A percentile compares a stretch with the other conserved stretches of the same genome.
Evolutionary conservation across 805 yeast species (phyloP).

Genomic region (Ogataea ramenticola): DNA sequence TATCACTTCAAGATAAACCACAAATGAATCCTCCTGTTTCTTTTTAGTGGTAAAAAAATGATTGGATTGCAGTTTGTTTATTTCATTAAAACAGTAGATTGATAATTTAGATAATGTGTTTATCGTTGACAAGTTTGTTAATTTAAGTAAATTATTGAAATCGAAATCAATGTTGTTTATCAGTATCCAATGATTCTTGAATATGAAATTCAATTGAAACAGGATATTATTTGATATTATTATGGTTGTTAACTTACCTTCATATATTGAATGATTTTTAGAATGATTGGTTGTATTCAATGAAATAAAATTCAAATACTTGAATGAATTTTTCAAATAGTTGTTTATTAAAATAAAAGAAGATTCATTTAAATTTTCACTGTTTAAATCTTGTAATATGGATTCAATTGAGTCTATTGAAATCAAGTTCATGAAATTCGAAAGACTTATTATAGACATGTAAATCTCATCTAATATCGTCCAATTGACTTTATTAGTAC

Average conservation of each 20-base stretch:
- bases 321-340: conserved; percentile 14
- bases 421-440: conserved; percentile 1
- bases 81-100: background rate
- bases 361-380: conserved; percentile 13
- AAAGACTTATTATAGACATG: conserved; percentile 11
- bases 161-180: conserved; percentile 5
- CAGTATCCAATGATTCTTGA: conserved; percentile 14
- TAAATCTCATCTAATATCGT: conserved; percentile 18
- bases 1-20: conserved; percentile 11
- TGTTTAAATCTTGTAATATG: conserved; percentile 7
- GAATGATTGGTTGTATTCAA: too few species aligned
- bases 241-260: conserved; percentile 4
- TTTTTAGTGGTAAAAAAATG: too few species aligned
- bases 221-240: conserved; percentile 12
- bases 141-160: background rate
- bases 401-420: background rate
- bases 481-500: conserved; percentile 8
- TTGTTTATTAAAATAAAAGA: conserved; percentile 18
- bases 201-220: conserved; percentile 17
- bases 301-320: conserved; percentile 10
- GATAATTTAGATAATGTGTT: background rate
- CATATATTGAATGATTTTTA: conserved; percentile 4
- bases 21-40: conserved; percentile 1
- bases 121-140: background rate
- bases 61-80: background rate